Evolutionary conservation across 352 stramenopile species (phyloP).

Genomic region (Pythium myriotylum): DNA sequence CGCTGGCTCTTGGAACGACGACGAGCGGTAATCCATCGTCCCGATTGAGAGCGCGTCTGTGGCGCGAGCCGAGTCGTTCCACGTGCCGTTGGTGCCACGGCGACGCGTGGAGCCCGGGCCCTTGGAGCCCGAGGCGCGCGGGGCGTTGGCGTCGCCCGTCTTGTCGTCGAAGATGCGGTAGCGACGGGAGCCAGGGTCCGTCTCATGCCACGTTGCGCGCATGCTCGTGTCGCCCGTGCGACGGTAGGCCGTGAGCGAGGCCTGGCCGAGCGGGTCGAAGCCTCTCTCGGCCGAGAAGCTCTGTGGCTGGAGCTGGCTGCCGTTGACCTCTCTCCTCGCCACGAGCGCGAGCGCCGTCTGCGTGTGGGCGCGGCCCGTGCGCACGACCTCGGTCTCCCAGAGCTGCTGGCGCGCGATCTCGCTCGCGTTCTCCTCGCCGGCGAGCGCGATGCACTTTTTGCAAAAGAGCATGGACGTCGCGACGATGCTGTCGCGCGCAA

Average conservation of each 20-base stretch:
- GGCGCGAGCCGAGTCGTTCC: slow-evolving; percentile 22
- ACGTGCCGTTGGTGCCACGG: slow-evolving; percentile 25
- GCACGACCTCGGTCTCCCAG: slow-evolving; percentile 38
- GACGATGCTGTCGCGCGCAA: slow-evolving; percentile 21
- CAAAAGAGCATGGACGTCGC: slow-evolving; percentile 64
- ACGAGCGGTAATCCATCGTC: slow-evolving; percentile 43
- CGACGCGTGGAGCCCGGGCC: neutral
- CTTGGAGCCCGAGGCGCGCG: no score
- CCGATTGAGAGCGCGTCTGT: slow-evolving; percentile 55
- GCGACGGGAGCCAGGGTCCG: slow-evolving; percentile 7
- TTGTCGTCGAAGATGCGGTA: slow-evolving; percentile 17
- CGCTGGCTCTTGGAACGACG: slow-evolving; percentile 35
- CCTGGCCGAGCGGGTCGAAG: neutral
- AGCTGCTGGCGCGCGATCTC: slow-evolving; percentile 68
- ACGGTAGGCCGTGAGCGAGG: slow-evolving; percentile 4
- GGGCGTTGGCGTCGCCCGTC: neutral
- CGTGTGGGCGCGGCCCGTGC: slow-evolving; percentile 25
- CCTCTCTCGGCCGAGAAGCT: slow-evolving; percentile 11
- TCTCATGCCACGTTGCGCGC: slow-evolving; percentile 22
- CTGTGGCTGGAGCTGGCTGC: slow-evolving; percentile 6
- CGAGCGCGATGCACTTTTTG: slow-evolving; percentile 58
- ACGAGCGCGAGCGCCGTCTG: slow-evolving; percentile 22
- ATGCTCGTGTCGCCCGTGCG: neutral
- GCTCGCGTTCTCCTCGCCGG: slow-evolving; percentile 52
- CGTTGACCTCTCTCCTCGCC: slow-evolving; percentile 19